Conservation (phyloP, 2,329 filamentous ascomycete species). For the Hymenoscyphus fructigenus region DNA sequence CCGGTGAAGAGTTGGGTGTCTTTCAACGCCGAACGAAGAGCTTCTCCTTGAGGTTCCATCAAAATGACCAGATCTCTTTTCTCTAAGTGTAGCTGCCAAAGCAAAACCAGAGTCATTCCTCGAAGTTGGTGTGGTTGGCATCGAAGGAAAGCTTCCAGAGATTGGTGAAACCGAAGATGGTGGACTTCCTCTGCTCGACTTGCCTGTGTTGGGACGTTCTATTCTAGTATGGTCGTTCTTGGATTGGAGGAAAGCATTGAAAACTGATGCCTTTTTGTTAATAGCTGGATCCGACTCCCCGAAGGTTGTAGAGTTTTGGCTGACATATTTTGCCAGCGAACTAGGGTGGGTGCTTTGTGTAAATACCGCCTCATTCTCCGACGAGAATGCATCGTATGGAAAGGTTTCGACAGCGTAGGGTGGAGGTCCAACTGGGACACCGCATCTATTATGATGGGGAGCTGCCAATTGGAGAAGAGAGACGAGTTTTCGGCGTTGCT, state of each 20-base stretch:
- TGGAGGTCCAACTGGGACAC: constrained; percentile 84
- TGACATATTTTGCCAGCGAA: constrained; percentile 80
- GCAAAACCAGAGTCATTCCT: constrained; percentile 90
- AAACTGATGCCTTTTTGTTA: constrained; percentile 63
- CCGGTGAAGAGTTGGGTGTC: constrained; percentile 63
- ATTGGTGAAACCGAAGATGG: constrained; percentile 71
- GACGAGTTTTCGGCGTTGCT: constrained; percentile 85
- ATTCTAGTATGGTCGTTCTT: constrained; percentile 63
- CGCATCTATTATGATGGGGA: constrained; percentile 82
- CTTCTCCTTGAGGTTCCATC: constrained; percentile 74
- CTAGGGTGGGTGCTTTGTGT: constrained; percentile 67
- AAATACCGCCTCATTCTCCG: constrained; percentile 81
- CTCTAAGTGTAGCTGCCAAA: constrained; percentile 78
- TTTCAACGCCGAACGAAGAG: constrained; percentile 86
- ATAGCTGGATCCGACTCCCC: constrained; percentile 54
- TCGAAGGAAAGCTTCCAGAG: constrained; percentile 72
- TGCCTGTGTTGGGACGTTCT: constrained; percentile 77
- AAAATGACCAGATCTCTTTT: constrained; percentile 94
- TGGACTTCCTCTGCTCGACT: constrained; percentile 60
- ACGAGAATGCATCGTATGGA: constrained; percentile 85
- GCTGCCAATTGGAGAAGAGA: constrained; percentile 87
- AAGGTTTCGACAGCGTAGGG: constrained; percentile 92
- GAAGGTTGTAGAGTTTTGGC: constrained; percentile 86
- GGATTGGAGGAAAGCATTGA: constrained; percentile 87
- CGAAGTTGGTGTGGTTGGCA: constrained; percentile 77